A percentile compares a stretch with the other conserved stretches of the same genome.
Evolutionary conservation across 2,329 filamentous ascomycete species (phyloP).

Genomic region (Plectosphaerella cucumerina): DNA sequence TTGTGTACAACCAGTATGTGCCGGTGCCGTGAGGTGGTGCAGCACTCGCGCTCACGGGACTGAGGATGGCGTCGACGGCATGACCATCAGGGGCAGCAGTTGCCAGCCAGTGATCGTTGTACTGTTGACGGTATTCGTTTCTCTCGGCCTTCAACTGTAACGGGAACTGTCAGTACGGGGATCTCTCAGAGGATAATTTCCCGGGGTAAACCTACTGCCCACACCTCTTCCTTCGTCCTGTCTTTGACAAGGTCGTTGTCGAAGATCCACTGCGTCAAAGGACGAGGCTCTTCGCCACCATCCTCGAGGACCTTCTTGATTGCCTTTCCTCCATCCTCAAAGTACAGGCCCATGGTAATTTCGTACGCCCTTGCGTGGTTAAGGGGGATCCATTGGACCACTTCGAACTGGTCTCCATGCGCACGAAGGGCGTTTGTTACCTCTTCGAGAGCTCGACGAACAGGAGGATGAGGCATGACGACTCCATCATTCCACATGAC

Average conservation of each 20-base stretch:
- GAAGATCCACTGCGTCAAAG: background rate
- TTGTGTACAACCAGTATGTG: background rate
- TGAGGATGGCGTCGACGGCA: background rate
- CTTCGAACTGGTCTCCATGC: background rate
- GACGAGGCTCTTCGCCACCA: background rate
- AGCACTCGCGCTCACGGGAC: background rate
- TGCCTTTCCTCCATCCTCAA: background rate
- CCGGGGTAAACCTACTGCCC: background rate
- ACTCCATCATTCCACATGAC: conserved; percentile 2
- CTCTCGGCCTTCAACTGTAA: background rate
- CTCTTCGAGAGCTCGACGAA: background rate
- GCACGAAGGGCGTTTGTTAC: background rate
- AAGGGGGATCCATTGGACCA: conserved; percentile 8
- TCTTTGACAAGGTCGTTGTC: background rate
- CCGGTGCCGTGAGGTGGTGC: background rate
- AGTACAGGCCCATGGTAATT: background rate
- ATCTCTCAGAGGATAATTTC: background rate
- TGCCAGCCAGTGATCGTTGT: background rate
- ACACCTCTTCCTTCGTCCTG: conserved; percentile 1
- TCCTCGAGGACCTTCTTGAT: background rate
- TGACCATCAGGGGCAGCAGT: background rate
- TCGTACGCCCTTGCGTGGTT: background rate
- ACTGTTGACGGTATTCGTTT: background rate
- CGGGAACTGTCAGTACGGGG: no score
- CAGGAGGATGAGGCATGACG: conserved; percentile 3